Evolutionary conservation across 2,329 filamentous ascomycete species (phyloP).

Genomic region (Fusarium redolens): DNA sequence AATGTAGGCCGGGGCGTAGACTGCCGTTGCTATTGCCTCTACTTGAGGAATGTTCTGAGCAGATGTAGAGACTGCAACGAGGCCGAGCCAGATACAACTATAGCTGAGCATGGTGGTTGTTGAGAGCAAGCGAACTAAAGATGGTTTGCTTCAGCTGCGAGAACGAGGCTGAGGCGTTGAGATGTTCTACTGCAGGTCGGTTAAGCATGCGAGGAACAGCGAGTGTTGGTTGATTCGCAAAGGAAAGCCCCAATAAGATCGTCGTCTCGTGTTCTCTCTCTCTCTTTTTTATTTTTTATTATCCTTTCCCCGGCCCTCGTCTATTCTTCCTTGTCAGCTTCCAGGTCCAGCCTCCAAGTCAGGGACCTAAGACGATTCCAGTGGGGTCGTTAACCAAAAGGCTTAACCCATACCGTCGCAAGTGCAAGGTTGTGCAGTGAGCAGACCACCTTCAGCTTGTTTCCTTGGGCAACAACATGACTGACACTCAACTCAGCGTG

Average conservation of each 20-base stretch:
- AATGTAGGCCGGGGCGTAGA: slow-evolving; percentile 23
- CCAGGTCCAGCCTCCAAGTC: slow-evolving; percentile 21
- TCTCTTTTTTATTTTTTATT: neutral
- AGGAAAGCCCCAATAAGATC: slow-evolving; percentile 5
- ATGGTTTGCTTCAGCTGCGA: slow-evolving; percentile 14
- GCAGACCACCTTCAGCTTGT: slow-evolving; percentile 18
- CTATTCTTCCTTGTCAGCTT: slow-evolving; percentile 21
- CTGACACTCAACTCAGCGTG: neutral
- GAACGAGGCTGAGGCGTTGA: slow-evolving; percentile 10
- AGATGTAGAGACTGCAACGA: slow-evolving; percentile 33
- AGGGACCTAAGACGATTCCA: slow-evolving; percentile 32
- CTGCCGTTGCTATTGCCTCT: slow-evolving; percentile 32
- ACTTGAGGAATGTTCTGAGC: slow-evolving; percentile 34
- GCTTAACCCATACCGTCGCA: slow-evolving; percentile 27
- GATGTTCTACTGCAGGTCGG: slow-evolving; percentile 27
- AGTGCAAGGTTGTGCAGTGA: slow-evolving; percentile 33
- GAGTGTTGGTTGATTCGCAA: slow-evolving; percentile 1
- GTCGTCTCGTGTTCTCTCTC: slow-evolving; percentile 6
- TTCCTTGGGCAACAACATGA: slow-evolving; percentile 32
- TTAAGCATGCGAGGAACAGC: slow-evolving; percentile 19
- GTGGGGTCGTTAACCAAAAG: slow-evolving; percentile 31
- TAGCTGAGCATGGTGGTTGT: slow-evolving; percentile 37
- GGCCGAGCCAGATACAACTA: slow-evolving; percentile 37
- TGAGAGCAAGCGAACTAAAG: neutral
- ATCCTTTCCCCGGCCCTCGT: slow-evolving; percentile 1